Conservation (phyloP, 176 grass and related monocot species). For the Lolium perenne region DNA sequence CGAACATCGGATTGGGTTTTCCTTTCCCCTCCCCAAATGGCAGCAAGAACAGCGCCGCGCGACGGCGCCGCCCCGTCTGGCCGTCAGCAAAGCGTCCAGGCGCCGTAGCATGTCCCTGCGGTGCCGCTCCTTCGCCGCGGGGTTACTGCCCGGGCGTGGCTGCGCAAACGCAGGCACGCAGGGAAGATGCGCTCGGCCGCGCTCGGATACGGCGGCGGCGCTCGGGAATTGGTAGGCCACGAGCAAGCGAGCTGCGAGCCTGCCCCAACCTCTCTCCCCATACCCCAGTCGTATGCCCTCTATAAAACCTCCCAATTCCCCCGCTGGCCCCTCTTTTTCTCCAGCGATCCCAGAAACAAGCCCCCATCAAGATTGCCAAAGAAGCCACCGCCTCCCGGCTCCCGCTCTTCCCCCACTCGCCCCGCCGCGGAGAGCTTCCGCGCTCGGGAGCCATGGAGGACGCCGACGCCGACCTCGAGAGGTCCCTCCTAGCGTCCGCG, state of each 20-base stretch:
- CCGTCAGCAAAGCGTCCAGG: background rate
- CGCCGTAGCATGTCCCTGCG: no score
- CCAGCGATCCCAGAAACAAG: background rate
- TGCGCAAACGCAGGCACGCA: background rate
- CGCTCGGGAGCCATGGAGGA: background rate
- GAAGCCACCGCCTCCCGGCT: background rate
- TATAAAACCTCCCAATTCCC: background rate
- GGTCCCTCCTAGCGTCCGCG: background rate
- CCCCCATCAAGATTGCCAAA: background rate
- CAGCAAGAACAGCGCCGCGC: no score
- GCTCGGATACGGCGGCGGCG: background rate
- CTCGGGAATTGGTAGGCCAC: background rate
- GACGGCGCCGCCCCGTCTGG: background rate
- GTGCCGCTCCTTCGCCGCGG: background rate
- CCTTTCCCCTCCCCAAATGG: no score
- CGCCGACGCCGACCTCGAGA: background rate
- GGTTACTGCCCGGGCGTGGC: background rate
- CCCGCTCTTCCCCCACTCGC: background rate
- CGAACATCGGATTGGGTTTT: no score
- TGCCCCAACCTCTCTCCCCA: no score
- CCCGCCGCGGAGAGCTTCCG: background rate
- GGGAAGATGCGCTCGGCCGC: no score
- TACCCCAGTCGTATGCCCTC: background rate
- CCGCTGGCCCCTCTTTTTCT: background rate
- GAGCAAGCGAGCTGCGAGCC: no score